A percentile compares a stretch with the other conserved stretches of the same genome.
Evolutionary conservation across 2,329 filamentous ascomycete species (phyloP).

Genomic region (Colletotrichum cereale): DNA sequence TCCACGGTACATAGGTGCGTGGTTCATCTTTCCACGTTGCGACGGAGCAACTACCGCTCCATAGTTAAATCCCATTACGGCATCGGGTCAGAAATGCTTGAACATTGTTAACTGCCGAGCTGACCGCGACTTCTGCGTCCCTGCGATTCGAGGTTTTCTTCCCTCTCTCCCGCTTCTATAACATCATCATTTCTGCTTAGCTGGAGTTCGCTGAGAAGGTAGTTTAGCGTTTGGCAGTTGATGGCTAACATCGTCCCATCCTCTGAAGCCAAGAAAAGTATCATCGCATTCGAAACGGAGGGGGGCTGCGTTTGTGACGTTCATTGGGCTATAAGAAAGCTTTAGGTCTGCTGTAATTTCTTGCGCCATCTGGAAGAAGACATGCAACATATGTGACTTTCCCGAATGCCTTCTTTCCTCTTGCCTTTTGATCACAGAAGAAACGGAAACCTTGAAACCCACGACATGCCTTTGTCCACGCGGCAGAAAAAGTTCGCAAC

Average conservation of each 20-base stretch:
- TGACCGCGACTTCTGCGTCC: background rate
- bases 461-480: conserved; percentile 41
- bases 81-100: too few species aligned
- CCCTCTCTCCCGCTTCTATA: too few species aligned
- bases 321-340: conserved; percentile 9
- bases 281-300: conserved; percentile 21
- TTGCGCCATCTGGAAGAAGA: background rate
- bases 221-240: background rate
- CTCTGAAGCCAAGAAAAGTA: conserved; percentile 28
- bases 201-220: background rate
- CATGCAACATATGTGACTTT: background rate
- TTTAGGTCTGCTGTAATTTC: background rate
- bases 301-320: background rate
- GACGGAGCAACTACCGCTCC: background rate
- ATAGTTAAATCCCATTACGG: too few species aligned
- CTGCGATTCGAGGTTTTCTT: background rate
- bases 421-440: too few species aligned
- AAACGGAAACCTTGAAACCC: background rate
- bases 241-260: background rate
- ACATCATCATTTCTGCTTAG: background rate
- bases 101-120: conserved; percentile 15
- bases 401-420: too few species aligned
- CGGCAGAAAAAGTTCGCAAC: conserved; percentile 55
- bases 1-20: background rate
- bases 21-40: too few species aligned